Evolutionary conservation across 2,329 filamentous ascomycete species (phyloP).

Genomic region (Sarocladium brachiariae): DNA sequence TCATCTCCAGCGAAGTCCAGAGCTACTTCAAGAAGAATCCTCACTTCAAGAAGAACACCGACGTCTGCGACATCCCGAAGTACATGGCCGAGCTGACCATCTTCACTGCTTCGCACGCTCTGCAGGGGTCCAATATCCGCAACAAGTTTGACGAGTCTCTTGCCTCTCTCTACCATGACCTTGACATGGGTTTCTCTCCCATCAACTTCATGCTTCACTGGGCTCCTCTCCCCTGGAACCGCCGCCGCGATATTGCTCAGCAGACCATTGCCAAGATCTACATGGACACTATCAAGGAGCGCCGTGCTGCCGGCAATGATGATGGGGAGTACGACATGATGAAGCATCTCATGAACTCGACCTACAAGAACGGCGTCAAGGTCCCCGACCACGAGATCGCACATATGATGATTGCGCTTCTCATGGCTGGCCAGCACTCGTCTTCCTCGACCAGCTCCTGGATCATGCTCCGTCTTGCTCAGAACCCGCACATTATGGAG

Average conservation of each 20-base stretch:
- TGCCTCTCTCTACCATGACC: conserved; percentile 76
- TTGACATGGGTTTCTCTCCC: conserved; percentile 83
- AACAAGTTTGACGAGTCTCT: conserved; percentile 73
- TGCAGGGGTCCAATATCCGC: conserved; percentile 80
- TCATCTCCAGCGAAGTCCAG: conserved; percentile 69
- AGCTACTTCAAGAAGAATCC: conserved; percentile 64
- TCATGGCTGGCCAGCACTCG: conserved; percentile 89
- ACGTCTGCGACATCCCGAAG: conserved; percentile 64
- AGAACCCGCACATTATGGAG: conserved; percentile 69
- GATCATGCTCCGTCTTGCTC: conserved; percentile 76
- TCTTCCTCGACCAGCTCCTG: conserved; percentile 78
- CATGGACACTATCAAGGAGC: conserved; percentile 71
- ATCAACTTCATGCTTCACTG: conserved; percentile 89
- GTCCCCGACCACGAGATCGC: conserved; percentile 82
- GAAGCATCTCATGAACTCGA: conserved; percentile 79
- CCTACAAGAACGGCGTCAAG: conserved; percentile 73
- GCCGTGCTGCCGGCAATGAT: conserved; percentile 46
- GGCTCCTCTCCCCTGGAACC: conserved; percentile 84
- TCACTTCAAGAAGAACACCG: conserved; percentile 60
- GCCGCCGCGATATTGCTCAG: conserved; percentile 72
- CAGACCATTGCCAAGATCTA: conserved; percentile 75
- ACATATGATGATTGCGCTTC: conserved; percentile 88
- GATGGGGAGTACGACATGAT: conserved; percentile 69
- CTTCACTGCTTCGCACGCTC: conserved; percentile 78
- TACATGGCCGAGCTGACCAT: conserved; percentile 83